Conservation (phyloP, 2,329 filamentous ascomycete species). For the Catunica adiposa region DNA sequence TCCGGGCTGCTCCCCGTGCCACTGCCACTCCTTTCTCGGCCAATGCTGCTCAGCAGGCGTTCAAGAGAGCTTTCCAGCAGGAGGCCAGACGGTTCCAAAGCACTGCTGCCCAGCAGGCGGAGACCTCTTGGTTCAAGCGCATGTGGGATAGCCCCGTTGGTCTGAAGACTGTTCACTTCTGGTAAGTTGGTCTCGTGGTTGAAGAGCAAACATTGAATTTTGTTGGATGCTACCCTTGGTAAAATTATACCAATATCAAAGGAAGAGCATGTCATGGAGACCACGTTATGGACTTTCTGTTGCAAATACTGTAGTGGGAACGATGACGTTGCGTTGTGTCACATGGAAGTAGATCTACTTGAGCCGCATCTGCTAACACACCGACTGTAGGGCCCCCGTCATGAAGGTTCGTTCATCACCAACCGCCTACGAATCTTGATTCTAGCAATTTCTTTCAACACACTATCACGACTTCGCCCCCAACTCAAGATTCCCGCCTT, state of each 20-base stretch:
- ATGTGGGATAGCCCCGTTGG: slow-evolving; percentile 73
- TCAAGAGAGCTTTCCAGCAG: slow-evolving; percentile 25
- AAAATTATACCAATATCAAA: too few species aligned
- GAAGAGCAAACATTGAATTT: neutral
- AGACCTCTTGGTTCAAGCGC: slow-evolving; percentile 49
- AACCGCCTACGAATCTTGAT: neutral
- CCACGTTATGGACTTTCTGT: neutral
- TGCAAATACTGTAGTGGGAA: neutral
- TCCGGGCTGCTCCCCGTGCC: slow-evolving; percentile 31
- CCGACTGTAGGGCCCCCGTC: slow-evolving; percentile 57
- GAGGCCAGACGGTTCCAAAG: slow-evolving; percentile 50
- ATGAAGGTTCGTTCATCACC: slow-evolving; percentile 46
- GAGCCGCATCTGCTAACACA: slow-evolving; percentile 16
- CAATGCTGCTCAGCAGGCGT: slow-evolving; percentile 37
- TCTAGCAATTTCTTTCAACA: neutral
- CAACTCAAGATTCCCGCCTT: neutral
- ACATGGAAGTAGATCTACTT: slow-evolving; percentile 4
- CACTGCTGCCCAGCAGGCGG: slow-evolving; percentile 28
- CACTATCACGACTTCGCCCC: neutral
- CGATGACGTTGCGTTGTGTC: slow-evolving; percentile 4
- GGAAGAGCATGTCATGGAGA: too few species aligned
- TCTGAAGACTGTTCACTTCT: slow-evolving; percentile 94
- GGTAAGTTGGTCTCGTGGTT: slow-evolving; percentile 35
- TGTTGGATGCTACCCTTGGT: neutral
- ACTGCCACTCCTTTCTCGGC: slow-evolving; percentile 31